Evolutionary conservation across 225 moss, liverwort and hornwort genomes (phyloP).

Genomic region (Marchantia polymorpha): DNA sequence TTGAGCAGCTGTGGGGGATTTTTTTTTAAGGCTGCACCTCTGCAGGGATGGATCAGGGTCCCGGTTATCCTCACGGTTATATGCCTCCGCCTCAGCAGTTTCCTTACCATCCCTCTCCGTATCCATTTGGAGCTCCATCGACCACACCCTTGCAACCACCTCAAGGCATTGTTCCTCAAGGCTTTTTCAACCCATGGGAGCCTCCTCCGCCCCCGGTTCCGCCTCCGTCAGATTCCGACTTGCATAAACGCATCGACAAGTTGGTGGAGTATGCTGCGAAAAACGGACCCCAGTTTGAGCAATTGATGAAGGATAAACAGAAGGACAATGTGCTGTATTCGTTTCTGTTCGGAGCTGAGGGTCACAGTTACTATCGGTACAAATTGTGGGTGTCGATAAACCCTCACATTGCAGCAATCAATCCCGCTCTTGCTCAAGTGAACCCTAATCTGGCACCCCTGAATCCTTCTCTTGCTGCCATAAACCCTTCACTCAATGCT

Average conservation of each 20-base stretch:
- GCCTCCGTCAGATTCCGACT: conserved; percentile 68
- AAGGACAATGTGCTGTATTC: conserved; percentile 91
- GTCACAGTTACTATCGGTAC: conserved; percentile 89
- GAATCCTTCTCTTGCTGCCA: conserved; percentile 46
- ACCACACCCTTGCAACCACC: conserved; percentile 44
- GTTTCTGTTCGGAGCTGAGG: conserved; percentile 91
- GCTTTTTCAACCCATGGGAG: conserved; percentile 97
- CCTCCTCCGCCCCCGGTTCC: conserved; percentile 70
- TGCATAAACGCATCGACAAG: conserved; percentile 95
- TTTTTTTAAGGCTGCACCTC: neutral
- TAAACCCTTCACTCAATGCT: conserved; percentile 54
- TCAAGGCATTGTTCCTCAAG: conserved; percentile 49
- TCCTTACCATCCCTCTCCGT: conserved; percentile 42
- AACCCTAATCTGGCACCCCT: conserved; percentile 51
- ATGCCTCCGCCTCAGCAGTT: conserved; percentile 40
- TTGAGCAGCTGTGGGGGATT: neutral
- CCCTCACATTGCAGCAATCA: conserved; percentile 64
- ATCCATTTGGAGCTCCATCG: conserved; percentile 35
- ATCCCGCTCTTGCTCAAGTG: conserved; percentile 46
- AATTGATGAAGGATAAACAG: conserved; percentile 98
- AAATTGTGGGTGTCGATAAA: conserved; percentile 80
- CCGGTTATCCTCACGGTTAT: conserved; percentile 39
- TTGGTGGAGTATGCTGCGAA: conserved; percentile 95
- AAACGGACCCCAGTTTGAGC: conserved; percentile 98
- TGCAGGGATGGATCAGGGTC: conserved; percentile 31